These are phyloP conservation scores for Furcasterigmium sp. DNA, from an alignment of 2,329 filamentous ascomycete genomes.

Conservation along the genomic window DNA sequence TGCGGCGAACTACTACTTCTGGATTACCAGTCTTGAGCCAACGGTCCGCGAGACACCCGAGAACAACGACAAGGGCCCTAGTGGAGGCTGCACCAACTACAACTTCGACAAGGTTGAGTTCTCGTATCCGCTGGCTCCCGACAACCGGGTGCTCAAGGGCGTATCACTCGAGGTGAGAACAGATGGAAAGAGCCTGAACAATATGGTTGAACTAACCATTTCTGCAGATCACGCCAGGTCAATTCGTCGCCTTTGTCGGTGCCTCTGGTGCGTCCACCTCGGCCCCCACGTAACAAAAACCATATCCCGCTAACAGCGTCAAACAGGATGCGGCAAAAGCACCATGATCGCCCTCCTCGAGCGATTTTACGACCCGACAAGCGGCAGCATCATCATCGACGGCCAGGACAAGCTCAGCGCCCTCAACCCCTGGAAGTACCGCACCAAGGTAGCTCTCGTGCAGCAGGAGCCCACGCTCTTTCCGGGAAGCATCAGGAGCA, in stretches of 20 bases:
- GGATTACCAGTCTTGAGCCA: conserved; percentile 21
- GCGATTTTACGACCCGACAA: conserved; percentile 29
- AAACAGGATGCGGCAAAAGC: conserved; percentile 52
- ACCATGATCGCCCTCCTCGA: conserved; percentile 50
- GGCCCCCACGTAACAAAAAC: too few relatives aligned
- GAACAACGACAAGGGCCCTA: conserved; percentile 10
- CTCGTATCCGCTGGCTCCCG: conserved; percentile 39
- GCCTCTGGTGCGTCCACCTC: too few relatives aligned
- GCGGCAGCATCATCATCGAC: neutral
- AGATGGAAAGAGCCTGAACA: neutral
- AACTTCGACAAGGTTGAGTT: conserved; percentile 31
- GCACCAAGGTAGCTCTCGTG: neutral
- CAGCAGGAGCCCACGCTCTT: conserved; percentile 2
- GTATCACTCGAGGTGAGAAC: conserved; percentile 11
- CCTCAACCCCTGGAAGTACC: neutral
- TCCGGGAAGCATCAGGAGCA: conserved; percentile 45
- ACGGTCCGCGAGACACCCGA: conserved; percentile 17
- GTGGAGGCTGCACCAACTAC: neutral
- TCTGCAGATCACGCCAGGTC: conserved; percentile 32
- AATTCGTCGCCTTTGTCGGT: conserved; percentile 51
- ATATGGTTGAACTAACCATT: neutral
- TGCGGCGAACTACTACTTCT: conserved; percentile 29
- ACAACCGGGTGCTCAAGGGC: conserved; percentile 22
- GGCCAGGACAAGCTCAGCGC: neutral
- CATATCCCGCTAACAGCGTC: too few relatives aligned